Percentiles rank a stretch among this genome's conserved stretches.
These are phyloP conservation scores for Trypethelium eluteriae DNA, from an alignment of 495 filamentous ascomycete genomes.

Conservation along the genomic window DNA sequence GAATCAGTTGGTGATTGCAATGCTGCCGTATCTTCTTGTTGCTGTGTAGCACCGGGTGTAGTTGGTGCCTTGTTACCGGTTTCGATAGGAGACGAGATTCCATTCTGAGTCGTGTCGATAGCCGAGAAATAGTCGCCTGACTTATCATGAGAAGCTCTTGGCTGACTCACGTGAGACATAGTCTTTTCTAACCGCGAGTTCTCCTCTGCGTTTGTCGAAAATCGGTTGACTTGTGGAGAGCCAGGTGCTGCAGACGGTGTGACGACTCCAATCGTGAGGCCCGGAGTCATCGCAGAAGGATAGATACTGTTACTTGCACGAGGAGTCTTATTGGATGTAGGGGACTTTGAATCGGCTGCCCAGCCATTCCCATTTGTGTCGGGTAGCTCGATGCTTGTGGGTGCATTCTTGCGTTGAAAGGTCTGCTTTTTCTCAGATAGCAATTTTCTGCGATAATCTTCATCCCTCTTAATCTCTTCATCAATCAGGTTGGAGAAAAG, in stretches of 20 bases:
- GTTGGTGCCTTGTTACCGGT: conserved; percentile 34
- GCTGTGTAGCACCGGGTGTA: conserved; percentile 45
- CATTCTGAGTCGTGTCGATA: conserved; percentile 14
- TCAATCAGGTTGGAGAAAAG: conserved; percentile 84
- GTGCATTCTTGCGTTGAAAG: conserved; percentile 48
- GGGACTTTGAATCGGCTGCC: conserved; percentile 42
- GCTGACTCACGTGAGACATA: conserved; percentile 40
- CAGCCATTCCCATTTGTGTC: conserved; percentile 38
- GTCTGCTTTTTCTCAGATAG: conserved; percentile 51
- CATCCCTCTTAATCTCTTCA: conserved; percentile 78
- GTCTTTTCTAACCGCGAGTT: conserved; percentile 38
- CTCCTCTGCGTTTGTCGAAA: conserved; percentile 48
- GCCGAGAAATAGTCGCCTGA: conserved; percentile 61
- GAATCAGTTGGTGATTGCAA: conserved; percentile 53
- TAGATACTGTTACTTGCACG: conserved; percentile 54
- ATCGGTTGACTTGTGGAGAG: conserved; percentile 30
- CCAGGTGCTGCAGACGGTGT: conserved; percentile 46
- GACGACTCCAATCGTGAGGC: conserved; percentile 69
- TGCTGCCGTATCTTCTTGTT: conserved; percentile 40
- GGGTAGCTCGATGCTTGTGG: conserved; percentile 63
- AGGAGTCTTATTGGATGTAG: conserved; percentile 52
- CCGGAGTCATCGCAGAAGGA: conserved; percentile 58
- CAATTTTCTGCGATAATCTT: conserved; percentile 58
- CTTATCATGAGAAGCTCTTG: conserved; percentile 43
- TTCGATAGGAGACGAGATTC: conserved; percentile 16